phyloP scores from a whole-genome alignment of 257 asterid genomes.

The Rehmannia glutinosa region DNA sequence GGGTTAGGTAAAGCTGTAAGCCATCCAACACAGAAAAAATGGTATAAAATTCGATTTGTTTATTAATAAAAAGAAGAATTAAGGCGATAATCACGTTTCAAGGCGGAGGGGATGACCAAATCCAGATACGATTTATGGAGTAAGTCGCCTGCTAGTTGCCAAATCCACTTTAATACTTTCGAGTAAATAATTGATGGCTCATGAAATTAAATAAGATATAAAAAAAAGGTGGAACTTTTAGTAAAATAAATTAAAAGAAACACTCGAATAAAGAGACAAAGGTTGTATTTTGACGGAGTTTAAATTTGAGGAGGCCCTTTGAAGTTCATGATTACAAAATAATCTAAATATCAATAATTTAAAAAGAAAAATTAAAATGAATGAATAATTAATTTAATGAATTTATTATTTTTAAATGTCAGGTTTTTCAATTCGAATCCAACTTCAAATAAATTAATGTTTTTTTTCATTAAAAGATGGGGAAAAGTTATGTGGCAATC shows the following conservation, averaged over 20 bases:
- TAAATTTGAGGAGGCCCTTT: too few species aligned
- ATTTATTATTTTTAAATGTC: too few species aligned
- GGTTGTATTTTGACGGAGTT: too few species aligned
- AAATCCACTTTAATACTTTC: slow-evolving; percentile 17
- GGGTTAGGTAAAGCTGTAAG: slow-evolving; percentile 27
- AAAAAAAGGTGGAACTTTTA: not conserved
- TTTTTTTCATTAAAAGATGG: not conserved
- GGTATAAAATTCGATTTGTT: not conserved
- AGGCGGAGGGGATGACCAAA: slow-evolving; percentile 23
- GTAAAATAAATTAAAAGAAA: not conserved
- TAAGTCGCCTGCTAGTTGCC: slow-evolving; percentile 33
- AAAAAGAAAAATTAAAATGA: too few species aligned
- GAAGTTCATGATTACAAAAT: too few species aligned
- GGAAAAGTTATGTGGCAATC: not conserved
- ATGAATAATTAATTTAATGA: too few species aligned
- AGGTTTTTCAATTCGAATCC: too few species aligned
- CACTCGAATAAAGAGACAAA: too few species aligned
- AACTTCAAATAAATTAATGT: too few species aligned
- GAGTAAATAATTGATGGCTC: not conserved
- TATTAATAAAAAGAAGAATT: slow-evolving; percentile 10
- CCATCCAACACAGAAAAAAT: slow-evolving; percentile 12
- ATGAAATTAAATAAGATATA: not conserved
- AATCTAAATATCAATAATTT: too few species aligned
- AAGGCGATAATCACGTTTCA: slow-evolving; percentile 38
- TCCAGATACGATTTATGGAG: slow-evolving; percentile 34